phyloP scores from a whole-genome alignment of 306 rosid species.

The Fragaria nilgerrensis region DNA sequence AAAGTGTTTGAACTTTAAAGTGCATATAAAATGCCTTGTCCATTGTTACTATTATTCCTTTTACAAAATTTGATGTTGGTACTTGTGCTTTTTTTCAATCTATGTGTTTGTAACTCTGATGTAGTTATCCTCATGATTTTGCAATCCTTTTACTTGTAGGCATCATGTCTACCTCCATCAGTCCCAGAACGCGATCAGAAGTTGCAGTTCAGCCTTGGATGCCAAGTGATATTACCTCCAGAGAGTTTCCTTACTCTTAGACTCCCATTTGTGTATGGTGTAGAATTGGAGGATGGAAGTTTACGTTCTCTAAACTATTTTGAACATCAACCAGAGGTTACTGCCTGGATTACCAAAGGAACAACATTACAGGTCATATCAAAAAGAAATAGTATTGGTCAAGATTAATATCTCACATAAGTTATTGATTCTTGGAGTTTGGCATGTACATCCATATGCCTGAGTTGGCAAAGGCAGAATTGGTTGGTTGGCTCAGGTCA shows the following conservation, averaged over 20 bases:
- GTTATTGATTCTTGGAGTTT: constrained; percentile 21
- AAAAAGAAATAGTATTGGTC: constrained; percentile 45
- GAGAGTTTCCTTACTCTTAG: constrained; percentile 85
- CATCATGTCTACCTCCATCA: constrained; percentile 64
- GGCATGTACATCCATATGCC: constrained; percentile 9
- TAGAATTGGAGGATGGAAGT: constrained; percentile 68
- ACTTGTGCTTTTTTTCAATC: not conserved
- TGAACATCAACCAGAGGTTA: constrained; percentile 75
- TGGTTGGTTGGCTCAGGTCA: constrained; percentile 38
- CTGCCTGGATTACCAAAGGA: constrained; percentile 90
- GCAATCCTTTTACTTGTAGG: constrained; percentile 42
- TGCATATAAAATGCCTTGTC: constrained; percentile 9
- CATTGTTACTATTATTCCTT: not conserved
- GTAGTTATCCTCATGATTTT: not conserved
- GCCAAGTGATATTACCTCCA: constrained; percentile 75
- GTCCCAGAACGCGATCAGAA: constrained; percentile 61
- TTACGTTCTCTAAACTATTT: constrained; percentile 62
- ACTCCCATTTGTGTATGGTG: constrained; percentile 85
- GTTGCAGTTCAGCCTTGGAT: constrained; percentile 76
- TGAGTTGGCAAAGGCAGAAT: constrained; percentile 25
- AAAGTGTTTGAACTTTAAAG: not conserved
- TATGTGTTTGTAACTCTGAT: not conserved
- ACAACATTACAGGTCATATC: constrained; percentile 66
- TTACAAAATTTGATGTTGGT: not conserved
- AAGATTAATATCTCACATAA: constrained; percentile 45